Evolutionary conservation across 2,329 filamentous ascomycete genomes (phyloP).

Genomic region (Ceratocystis huliohia): DNA sequence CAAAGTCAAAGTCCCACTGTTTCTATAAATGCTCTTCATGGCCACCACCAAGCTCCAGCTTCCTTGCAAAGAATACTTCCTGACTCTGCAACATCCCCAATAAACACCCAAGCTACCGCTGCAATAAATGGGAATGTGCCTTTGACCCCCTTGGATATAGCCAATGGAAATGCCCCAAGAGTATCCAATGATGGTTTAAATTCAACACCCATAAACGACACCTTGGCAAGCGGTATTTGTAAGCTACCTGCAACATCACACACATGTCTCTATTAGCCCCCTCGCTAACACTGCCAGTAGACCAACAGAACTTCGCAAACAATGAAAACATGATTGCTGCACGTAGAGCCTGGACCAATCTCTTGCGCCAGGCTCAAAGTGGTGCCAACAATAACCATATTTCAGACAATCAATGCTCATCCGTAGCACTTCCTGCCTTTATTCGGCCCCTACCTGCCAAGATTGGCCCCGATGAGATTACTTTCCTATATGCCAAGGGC

Average conservation of each 20-base stretch:
- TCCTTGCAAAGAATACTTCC: neutral
- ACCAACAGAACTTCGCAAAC: constrained; percentile 26
- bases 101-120: neutral
- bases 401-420: constrained; percentile 8
- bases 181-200: neutral
- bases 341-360: constrained; percentile 16
- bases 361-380: constrained; percentile 21
- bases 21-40: neutral
- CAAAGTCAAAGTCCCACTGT: constrained; percentile 12
- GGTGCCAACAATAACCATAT: constrained; percentile 24
- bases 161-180: constrained; percentile 4
- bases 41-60: constrained; percentile 2
- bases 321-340: constrained; percentile 18
- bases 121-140: neutral
- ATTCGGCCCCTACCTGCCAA: constrained; percentile 67
- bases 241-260: neutral
- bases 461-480: constrained; percentile 68
- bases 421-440: constrained; percentile 46
- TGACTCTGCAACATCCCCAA: neutral
- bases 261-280: constrained; percentile 21
- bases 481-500: constrained; percentile 72
- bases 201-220: neutral
- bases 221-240: constrained; percentile 6
- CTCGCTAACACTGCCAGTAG: constrained; percentile 26
- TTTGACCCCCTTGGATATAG: neutral